Conservation (phyloP, 805 yeast species). For the Lachancea fermentati region DNA sequence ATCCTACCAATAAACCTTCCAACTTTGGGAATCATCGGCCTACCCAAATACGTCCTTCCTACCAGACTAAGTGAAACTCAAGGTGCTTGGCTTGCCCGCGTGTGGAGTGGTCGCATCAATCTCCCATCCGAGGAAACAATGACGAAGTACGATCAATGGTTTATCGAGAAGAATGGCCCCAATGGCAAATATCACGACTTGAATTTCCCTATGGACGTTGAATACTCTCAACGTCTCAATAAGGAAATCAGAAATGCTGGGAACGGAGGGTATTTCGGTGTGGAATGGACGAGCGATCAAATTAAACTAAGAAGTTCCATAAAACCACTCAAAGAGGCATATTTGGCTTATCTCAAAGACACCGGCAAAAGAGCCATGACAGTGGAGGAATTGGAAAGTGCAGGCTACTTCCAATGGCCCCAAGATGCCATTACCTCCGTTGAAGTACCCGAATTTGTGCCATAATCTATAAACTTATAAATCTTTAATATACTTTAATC, state of each 20-base stretch:
- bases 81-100: constrained; percentile 57
- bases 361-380: constrained; percentile 36
- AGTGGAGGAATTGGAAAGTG: constrained; percentile 37
- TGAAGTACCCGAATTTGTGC: constrained; percentile 12
- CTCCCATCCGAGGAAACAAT: constrained; percentile 48
- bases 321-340: constrained; percentile 41
- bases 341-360: constrained; percentile 35
- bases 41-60: constrained; percentile 56
- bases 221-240: constrained; percentile 46
- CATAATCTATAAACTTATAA: constrained; percentile 2
- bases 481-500: not conserved
- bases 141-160: constrained; percentile 37
- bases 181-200: constrained; percentile 48
- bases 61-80: constrained; percentile 55
- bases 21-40: constrained; percentile 53
- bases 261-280: constrained; percentile 43
- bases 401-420: constrained; percentile 33
- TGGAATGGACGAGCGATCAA: constrained; percentile 47
- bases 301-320: constrained; percentile 39
- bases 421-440: constrained; percentile 16
- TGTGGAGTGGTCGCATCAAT: constrained; percentile 48
- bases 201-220: constrained; percentile 51
- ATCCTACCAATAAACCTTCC: constrained; percentile 53
- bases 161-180: constrained; percentile 41
- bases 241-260: constrained; percentile 34